Evolutionary conservation across 352 stramenopile genomes (phyloP).

Genomic region (Pelagophyceae sp.): DNA sequence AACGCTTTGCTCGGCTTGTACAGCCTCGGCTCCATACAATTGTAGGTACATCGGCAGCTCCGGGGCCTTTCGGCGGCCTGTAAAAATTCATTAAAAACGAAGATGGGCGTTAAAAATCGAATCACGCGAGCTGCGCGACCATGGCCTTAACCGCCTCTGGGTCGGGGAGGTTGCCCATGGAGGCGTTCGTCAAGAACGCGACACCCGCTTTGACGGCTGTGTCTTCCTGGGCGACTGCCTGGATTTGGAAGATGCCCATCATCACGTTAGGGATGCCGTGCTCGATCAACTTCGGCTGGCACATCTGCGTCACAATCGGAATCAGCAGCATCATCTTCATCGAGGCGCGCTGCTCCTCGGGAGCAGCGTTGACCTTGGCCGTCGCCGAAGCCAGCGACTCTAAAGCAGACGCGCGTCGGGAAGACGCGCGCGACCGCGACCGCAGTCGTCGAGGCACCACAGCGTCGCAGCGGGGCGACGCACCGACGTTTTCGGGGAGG

Average conservation of each 20-base stretch:
- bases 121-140: no score
- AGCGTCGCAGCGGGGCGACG: neutral
- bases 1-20: no score
- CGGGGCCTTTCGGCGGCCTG: no score
- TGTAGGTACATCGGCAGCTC: no score
- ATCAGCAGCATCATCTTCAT: neutral
- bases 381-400: neutral
- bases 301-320: neutral
- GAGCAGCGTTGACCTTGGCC: neutral
- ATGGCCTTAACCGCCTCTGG: no score
- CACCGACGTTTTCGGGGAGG: neutral
- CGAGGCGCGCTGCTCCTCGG: neutral
- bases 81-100: no score
- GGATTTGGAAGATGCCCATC: slow-evolving; percentile 14
- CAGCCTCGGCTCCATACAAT: no score
- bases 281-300: neutral
- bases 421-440: neutral
- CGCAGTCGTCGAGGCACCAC: neutral
- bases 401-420: neutral
- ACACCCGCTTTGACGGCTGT: neutral
- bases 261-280: slow-evolving; percentile 17
- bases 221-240: slow-evolving; percentile 10
- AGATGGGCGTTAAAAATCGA: no score
- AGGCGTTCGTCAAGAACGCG: neutral
- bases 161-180: slow-evolving; percentile 13